Base-by-base conservation (phyloP, 805 yeast genomes). In the Teunomyces funiuensis region DNA sequence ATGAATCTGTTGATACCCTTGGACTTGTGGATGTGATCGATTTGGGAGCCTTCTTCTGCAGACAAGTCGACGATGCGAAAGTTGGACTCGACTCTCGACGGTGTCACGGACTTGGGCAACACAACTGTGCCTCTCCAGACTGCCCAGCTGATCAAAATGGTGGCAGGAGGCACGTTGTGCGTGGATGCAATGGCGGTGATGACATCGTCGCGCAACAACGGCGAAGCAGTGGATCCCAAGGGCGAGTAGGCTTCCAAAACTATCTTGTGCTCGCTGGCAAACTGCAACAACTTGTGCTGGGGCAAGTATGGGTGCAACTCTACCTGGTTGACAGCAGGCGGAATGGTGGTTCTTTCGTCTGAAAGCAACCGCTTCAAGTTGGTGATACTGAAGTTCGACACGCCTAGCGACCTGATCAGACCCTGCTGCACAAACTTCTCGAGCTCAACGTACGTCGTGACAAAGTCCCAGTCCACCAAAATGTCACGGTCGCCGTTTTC, bases 71-170 rank as follows among this genome's bases (percentile, higher is more conserved):
- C 52, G 8, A 60, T 44, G 28, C 62, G 47, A 36, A 71, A 60
- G 53, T 73, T 73, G 28, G 60, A 50, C 14, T 43, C 61, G 28
- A 73, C 57, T 54, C 73, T 56, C n/a, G 44, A 43, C n/a, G 54
- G 47, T 17, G 47, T 50, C 11, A 58, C 65, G 9, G 72, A 65
- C 54, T 66, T 67, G 25, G 73, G 73, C 42, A 67, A 60, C 11
- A 66, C 73, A 28, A 66, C 58, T 3, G 61, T 65, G 20, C 56
- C 62, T 52, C 71, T 60, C 54, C 60, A 61, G 11, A 66, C 49
- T 14, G 71, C 71, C 73, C 73, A 68, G 7, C 67, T 60, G 29
- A 67, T 51, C 46, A 68, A 58, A 11, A 67, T 59, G 33, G 58
- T 61, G n/a, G 68, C 70, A n/a, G 70, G 58, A 28, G 53, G 53